phyloP scores from a whole-genome alignment of 2,329 filamentous ascomycete species.

The Arachnopeziza araneosa region DNA sequence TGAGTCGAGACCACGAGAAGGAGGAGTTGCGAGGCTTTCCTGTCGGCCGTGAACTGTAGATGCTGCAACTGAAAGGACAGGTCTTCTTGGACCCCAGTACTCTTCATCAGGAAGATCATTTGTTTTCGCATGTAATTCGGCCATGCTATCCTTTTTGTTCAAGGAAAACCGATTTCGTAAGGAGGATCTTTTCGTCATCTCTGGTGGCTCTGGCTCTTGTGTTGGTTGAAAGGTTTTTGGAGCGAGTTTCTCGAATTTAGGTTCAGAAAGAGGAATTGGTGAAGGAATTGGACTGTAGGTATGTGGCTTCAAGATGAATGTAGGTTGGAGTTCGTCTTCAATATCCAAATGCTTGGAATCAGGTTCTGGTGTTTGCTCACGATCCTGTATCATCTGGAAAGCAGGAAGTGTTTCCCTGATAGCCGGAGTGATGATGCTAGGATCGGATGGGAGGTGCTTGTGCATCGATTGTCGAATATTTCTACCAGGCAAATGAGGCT shows the following conservation, averaged over 20 bases:
- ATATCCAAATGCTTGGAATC: conserved; percentile 2
- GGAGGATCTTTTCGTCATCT: conserved; percentile 20
- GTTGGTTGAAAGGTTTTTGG: not conserved
- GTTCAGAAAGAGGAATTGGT: conserved; percentile 6
- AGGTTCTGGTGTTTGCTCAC: conserved; percentile 14
- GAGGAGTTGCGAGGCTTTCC: conserved; percentile 18
- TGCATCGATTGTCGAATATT: conserved; percentile 26
- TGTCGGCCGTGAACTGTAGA: not conserved
- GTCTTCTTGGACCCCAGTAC: conserved; percentile 16
- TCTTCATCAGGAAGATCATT: conserved; percentile 8
- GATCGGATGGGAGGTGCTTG: conserved; percentile 25
- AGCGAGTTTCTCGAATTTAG: not conserved
- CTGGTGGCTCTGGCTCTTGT: conserved; percentile 11
- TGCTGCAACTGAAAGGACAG: conserved; percentile 7
- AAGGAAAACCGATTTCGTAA: conserved; percentile 28
- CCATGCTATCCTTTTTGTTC: conserved; percentile 20
- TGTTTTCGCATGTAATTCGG: conserved; percentile 10
- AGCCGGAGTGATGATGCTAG: conserved; percentile 26
- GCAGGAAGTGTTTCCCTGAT: conserved; percentile 25
- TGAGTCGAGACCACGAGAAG: conserved; percentile 29
- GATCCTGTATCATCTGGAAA: conserved; percentile 26
- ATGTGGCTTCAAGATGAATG: conserved; percentile 28
- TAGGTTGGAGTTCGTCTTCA: conserved; percentile 16
- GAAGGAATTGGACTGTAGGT: conserved; percentile 27
- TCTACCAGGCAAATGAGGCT: conserved; percentile 1